Evolutionary conservation across 495 filamentous ascomycete genomes (phyloP), one percentile per base, ranked within the genome.

Genomic region (Penicillium silybi): DNA sequence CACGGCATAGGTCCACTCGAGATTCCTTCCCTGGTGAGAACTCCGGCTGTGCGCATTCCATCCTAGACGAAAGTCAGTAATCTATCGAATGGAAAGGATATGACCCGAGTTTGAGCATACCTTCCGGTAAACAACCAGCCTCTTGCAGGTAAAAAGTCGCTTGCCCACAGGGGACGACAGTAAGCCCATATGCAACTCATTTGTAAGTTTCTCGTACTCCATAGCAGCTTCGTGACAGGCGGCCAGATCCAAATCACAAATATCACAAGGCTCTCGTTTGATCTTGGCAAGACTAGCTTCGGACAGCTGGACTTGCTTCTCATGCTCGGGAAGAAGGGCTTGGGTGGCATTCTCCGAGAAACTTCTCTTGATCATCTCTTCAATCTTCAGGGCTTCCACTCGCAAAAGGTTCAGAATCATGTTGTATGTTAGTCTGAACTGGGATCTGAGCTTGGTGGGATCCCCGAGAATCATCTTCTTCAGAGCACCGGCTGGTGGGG

Each of bases 341-440:
- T 97, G 95, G 0, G 95, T 97, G n/a, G 91, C 91, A 71, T 98
- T 93, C 69, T 98, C 93, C 50, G 90, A 95, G 79, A 98, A 98
- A 66, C 90, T 96, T 56, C 93, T 84, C 77, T 98, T 98, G 73
- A 98, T 98, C 93, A 98, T 98, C 70, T 98, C 93, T 68, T 98
- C 93, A 57, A 98, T 97, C 72, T 96, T 97, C 48, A 98, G 71
- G 6, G 93, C 95, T 71, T 98, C 93, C 16, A 98, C 93, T 17
- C 93, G 86, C 18, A 98, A 76, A 7, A 98, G 80, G 59, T 97
- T 98, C 40, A 98, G 76, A 37, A 98, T 98, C 93, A 98, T 98
- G 68, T 96, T 97, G 75, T 98, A 98, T 1, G 93, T 98, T 37
- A 98, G 78, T 52, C 93, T 82, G 76, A 98, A 98, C 63, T 98